Percentiles rank a stretch among this genome's conserved stretches.
These are phyloP conservation scores for Acmispon strigosus DNA, from an alignment of 306 rosid genomes.

Conservation along the genomic window DNA sequence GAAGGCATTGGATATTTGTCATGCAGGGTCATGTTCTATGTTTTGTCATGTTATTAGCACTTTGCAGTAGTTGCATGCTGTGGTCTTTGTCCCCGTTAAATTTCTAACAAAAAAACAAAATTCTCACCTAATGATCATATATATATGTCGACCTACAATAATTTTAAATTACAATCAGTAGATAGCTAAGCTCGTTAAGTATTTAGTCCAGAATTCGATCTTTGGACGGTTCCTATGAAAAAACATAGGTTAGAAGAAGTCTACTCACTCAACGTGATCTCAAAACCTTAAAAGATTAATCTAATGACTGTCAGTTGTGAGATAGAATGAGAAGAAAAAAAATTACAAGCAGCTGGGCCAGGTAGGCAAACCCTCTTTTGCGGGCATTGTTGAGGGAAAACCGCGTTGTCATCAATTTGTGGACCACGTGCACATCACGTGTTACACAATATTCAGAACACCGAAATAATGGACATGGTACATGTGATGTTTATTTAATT, in stretches of 20 bases:
- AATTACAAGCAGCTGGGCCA: neutral
- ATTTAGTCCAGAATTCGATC: no score
- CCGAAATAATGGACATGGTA: neutral
- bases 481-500: neutral
- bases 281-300: no score
- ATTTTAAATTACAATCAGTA: neutral
- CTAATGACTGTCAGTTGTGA: no score
- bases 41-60: neutral
- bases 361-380: neutral
- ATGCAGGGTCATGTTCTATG: no score
- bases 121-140: no score
- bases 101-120: neutral
- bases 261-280: no score
- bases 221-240: no score
- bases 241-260: no score
- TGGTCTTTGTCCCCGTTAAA: neutral
- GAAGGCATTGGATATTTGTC: no score
- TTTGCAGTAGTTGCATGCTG: neutral
- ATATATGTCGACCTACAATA: neutral
- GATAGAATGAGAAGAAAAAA: no score
- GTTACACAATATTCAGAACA: slow-evolving; percentile 17
- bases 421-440: slow-evolving; percentile 19
- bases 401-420: neutral
- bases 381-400: no score
- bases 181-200: no score